phyloP scores from a whole-genome alignment of 495 filamentous ascomycete genomes.

The Penicillium macrosclerotiorum region DNA sequence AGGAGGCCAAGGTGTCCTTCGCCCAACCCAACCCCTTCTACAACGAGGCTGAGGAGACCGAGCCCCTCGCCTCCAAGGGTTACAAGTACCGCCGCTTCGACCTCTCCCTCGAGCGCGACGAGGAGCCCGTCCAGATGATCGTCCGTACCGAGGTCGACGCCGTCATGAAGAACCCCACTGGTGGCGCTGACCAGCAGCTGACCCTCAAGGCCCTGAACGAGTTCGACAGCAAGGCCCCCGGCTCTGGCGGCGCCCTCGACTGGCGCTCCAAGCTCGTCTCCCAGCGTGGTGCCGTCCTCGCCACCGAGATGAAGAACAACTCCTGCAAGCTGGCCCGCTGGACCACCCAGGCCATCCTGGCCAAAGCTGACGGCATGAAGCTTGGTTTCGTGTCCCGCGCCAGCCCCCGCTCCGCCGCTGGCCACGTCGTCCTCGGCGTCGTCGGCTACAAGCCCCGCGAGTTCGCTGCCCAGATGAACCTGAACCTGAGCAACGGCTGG shows the following conservation, averaged over 20 bases:
- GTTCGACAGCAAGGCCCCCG: slow-evolving; percentile 96
- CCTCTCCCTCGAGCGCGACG: slow-evolving; percentile 82
- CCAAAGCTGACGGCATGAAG: slow-evolving; percentile 96
- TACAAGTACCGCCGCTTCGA: slow-evolving; percentile 99
- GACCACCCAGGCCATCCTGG: slow-evolving; percentile 93
- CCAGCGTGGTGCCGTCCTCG: slow-evolving; percentile 92
- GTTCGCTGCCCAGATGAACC: slow-evolving; percentile 96
- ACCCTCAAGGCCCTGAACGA: slow-evolving; percentile 97
- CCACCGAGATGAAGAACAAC: slow-evolving; percentile 99
- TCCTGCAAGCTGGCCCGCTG: slow-evolving; percentile 94
- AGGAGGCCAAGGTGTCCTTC: slow-evolving; percentile 75
- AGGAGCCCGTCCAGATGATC: slow-evolving; percentile 86
- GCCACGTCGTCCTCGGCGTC: slow-evolving; percentile 92
- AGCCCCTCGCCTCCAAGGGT: slow-evolving; percentile 88
- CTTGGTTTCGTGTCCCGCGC: slow-evolving; percentile 95
- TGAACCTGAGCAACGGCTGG: slow-evolving; percentile 96
- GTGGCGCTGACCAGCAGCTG: slow-evolving; percentile 82
- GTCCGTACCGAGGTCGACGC: slow-evolving; percentile 97
- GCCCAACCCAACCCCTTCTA: slow-evolving; percentile 94
- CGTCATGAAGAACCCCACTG: slow-evolving; percentile 87
- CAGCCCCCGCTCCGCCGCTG: slow-evolving; percentile 84
- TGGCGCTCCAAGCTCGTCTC: slow-evolving; percentile 91
- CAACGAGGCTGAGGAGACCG: slow-evolving; percentile 86
- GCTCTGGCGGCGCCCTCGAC: slow-evolving; percentile 88
- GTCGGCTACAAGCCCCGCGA: slow-evolving; percentile 96